Conservation (phyloP, 805 yeast genomes). For the Hanseniaspora taiwanica region DNA sequence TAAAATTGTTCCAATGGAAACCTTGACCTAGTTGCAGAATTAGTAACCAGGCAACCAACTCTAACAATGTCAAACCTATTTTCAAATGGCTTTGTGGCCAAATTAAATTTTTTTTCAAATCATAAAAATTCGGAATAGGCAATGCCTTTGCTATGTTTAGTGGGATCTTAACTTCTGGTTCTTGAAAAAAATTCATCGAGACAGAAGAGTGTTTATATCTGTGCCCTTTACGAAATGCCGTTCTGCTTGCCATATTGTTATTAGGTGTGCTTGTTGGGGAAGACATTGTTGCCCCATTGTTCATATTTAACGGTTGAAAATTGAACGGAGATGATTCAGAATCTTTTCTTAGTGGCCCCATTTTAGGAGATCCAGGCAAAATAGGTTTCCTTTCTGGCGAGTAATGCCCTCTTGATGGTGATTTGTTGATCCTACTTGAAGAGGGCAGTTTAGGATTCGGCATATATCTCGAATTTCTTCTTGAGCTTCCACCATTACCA, state of each 20-base stretch:
- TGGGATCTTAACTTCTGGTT: constrained; percentile 66
- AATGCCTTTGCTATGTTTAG: constrained; percentile 60
- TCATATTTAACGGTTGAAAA: background rate
- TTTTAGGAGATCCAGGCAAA: background rate
- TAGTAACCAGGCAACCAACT: constrained; percentile 38
- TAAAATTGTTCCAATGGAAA: constrained; percentile 43
- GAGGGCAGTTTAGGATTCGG: background rate
- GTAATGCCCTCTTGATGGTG: background rate
- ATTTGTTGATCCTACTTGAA: background rate
- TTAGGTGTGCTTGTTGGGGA: background rate
- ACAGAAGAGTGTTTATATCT: constrained; percentile 7
- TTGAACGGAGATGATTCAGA: background rate
- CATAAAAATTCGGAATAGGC: constrained; percentile 36
- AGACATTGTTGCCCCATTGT: background rate
- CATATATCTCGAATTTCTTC: constrained; percentile 1
- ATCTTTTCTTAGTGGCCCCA: background rate
- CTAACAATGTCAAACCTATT: constrained; percentile 45
- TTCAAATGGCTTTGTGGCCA: constrained; percentile 40
- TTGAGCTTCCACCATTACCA: background rate
- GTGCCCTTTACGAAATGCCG: constrained; percentile 6
- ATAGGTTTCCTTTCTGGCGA: background rate
- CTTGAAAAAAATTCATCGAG: constrained; percentile 51
- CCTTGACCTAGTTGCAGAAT: constrained; percentile 50
- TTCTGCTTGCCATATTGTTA: background rate
- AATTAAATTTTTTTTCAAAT: constrained; percentile 48